These are phyloP conservation scores for Picochlorum sp. DNA, from an alignment of 139 green algal species.

Conservation along the genomic window DNA sequence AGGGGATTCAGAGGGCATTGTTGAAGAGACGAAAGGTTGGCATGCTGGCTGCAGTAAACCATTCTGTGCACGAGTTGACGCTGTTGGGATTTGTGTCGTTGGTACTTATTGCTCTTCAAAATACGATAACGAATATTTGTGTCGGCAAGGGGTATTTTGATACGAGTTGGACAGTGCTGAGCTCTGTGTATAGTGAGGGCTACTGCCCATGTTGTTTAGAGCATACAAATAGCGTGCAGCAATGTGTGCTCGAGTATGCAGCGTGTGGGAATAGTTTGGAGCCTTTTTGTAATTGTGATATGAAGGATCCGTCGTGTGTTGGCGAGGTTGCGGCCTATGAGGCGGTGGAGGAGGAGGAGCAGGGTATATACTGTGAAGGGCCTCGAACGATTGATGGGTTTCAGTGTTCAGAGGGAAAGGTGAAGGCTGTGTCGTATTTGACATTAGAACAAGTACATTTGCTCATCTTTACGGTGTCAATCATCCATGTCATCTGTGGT, in stretches of 20 bases:
- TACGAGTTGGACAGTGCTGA: slow-evolving; percentile 2
- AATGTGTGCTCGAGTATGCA: slow-evolving; percentile 7
- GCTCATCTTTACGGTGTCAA: background rate
- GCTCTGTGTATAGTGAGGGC: background rate
- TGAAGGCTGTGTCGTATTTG: slow-evolving; percentile 7
- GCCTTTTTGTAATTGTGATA: slow-evolving; percentile 12
- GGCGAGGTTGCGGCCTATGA: background rate
- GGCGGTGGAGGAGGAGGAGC: too few species aligned
- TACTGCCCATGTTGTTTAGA: background rate
- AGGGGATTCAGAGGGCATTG: background rate
- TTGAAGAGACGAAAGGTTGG: background rate
- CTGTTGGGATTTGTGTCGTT: slow-evolving; percentile 9
- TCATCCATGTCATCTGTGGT: background rate
- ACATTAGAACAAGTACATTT: slow-evolving; percentile 12
- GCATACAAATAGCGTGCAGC: background rate
- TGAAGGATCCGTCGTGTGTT: slow-evolving; percentile 5
- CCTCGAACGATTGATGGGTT: background rate
- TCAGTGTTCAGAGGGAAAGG: background rate
- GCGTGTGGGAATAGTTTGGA: slow-evolving; percentile 5
- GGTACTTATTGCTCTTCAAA: slow-evolving; percentile 9
- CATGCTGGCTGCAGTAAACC: background rate
- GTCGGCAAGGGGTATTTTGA: background rate
- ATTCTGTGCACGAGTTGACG: slow-evolving; percentile 10
- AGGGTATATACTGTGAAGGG: background rate
- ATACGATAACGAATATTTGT: slow-evolving; percentile 6